Conservation (phyloP, 768 basidiomycete genomes). For the Boletales sp. region DNA sequence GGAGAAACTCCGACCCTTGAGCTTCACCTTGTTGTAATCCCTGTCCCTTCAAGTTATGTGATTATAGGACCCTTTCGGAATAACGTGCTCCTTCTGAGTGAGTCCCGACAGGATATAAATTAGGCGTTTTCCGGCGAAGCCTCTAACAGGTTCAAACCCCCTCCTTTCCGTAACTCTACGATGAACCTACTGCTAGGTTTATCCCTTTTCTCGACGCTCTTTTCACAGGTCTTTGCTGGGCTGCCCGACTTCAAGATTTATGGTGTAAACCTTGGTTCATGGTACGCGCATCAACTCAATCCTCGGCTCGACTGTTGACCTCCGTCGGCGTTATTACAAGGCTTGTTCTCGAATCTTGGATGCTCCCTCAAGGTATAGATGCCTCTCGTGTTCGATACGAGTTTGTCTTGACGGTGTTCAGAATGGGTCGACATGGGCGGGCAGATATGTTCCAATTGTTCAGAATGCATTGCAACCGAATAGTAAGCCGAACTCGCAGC, state of each 20-base stretch:
- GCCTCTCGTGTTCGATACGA: neutral
- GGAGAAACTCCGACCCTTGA: neutral
- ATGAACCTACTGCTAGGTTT: conserved; percentile 20
- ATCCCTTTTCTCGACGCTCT: conserved; percentile 14
- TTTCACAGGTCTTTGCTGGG: conserved; percentile 16
- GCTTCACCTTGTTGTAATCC: neutral
- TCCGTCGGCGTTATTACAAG: conserved; percentile 32
- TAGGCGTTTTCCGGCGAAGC: neutral
- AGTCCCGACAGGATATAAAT: conserved; percentile 8
- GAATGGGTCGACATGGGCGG: conserved; percentile 79
- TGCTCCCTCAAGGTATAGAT: conserved; percentile 60
- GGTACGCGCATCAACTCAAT: conserved; percentile 34
- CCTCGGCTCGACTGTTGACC: neutral
- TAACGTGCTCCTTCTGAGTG: neutral
- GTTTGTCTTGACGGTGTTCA: conserved; percentile 18
- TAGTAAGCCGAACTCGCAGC: conserved; percentile 40
- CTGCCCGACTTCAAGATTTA: conserved; percentile 47
- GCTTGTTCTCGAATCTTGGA: conserved; percentile 80
- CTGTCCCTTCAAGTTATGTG: neutral
- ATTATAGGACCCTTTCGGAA: conserved; percentile 2
- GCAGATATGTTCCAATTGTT: conserved; percentile 54
- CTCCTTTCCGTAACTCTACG: neutral
- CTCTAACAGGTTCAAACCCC: neutral
- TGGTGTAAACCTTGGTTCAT: conserved; percentile 70
- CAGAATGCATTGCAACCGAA: conserved; percentile 61